Conservation (phyloP, 108 stramenopile genomes). For the Asterionellopsis glacialis region DNA sequence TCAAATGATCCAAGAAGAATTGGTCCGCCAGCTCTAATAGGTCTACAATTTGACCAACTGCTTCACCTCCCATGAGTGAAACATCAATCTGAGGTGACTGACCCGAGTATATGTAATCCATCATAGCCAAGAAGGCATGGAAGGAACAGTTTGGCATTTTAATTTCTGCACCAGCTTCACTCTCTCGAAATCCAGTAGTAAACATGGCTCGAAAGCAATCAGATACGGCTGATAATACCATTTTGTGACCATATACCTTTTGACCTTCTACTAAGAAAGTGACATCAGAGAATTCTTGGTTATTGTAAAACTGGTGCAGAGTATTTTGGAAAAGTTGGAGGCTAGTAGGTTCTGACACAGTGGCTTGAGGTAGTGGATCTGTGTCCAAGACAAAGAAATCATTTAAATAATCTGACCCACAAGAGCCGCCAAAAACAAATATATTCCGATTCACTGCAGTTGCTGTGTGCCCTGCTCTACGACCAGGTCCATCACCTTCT, state of each 20-base stretch:
- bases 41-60: constrained; percentile 54
- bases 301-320: constrained; percentile 75
- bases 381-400: constrained; percentile 90
- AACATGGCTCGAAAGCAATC: constrained; percentile 94
- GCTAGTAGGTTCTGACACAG: constrained; percentile 59
- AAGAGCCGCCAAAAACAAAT: constrained; percentile 81
- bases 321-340: constrained; percentile 56
- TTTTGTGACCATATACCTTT: constrained; percentile 81
- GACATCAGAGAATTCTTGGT: constrained; percentile 87
- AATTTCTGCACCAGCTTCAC: constrained; percentile 60
- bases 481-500: constrained; percentile 71
- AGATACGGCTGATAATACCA: constrained; percentile 77
- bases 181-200: constrained; percentile 77
- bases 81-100: constrained; percentile 41
- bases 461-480: constrained; percentile 91
- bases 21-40: constrained; percentile 89
- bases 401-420: constrained; percentile 69
- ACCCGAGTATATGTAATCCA: constrained; percentile 93
- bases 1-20: constrained; percentile 90
- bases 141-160: constrained; percentile 78
- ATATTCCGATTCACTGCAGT: constrained; percentile 83
- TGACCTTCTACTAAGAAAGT: constrained; percentile 88
- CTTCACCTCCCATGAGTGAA: not conserved
- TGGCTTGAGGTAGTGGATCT: constrained; percentile 71
- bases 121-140: constrained; percentile 73